Evolutionary conservation across 139 green algal species (phyloP).

Genomic region (Zygnema circumcarinatum): DNA sequence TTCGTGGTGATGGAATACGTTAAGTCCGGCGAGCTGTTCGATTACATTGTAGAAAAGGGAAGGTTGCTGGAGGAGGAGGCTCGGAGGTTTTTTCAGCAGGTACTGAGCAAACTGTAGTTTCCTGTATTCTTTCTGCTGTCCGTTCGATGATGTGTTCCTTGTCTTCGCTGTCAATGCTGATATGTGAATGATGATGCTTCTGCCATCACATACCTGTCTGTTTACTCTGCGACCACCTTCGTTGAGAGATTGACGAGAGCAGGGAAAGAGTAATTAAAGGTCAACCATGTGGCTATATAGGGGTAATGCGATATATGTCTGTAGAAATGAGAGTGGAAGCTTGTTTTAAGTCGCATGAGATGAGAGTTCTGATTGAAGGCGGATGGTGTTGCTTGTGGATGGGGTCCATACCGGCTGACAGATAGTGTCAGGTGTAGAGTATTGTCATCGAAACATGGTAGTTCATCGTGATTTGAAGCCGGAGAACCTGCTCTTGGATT

Average conservation of each 20-base stretch:
- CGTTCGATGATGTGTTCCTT: background rate
- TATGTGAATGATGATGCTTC: background rate
- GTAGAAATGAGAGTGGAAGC: too few relatives aligned
- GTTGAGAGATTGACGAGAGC: too few relatives aligned
- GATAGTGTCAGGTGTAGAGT: conserved; percentile 88
- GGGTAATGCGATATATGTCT: too few relatives aligned
- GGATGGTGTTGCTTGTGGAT: background rate
- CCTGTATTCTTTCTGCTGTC: conserved; percentile 8
- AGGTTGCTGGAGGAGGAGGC: conserved; percentile 95
- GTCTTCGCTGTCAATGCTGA: background rate
- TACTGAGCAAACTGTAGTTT: conserved; percentile 67
- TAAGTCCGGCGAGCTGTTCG: conserved; percentile 96
- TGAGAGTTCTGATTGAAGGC: too few relatives aligned
- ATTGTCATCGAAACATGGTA: conserved; percentile 97
- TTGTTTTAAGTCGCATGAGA: too few relatives aligned
- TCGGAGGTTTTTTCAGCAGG: conserved; percentile 99
- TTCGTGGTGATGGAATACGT: conserved; percentile 99
- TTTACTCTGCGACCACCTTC: background rate
- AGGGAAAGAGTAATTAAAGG: too few relatives aligned
- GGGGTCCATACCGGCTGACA: background rate
- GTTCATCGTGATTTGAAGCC: conserved; percentile 89
- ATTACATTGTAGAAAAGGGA: conserved; percentile 99
- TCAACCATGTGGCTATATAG: too few relatives aligned
- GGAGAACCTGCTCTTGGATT: conserved; percentile 97
- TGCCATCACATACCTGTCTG: background rate